Evolutionary conservation across 257 asterid genomes (phyloP), one percentile per base, ranked within the genome.

Genomic region (Solanum phureja): DNA sequence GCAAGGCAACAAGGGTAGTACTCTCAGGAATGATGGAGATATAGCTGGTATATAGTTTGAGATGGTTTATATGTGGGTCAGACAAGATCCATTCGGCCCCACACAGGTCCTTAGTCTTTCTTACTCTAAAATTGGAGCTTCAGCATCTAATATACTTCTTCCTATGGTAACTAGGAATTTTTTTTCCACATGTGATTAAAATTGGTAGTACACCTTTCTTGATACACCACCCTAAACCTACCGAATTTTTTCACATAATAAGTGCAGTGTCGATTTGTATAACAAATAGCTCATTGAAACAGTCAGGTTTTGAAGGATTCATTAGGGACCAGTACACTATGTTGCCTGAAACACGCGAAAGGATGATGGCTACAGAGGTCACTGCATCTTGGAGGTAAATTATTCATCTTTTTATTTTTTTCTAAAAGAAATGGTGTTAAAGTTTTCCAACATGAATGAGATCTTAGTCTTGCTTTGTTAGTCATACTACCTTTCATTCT

Each of bases 301-400:
- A 97, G 99, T 97, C 99, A 42, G 99, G 99, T 76, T 97, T 97
- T 93, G 98, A 97, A 94, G 96, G 98, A 87, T 97, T 97, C 89
- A 86, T 97, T 87, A 91, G 98, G 91, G 99, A 96, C 91, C 91
- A 91, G 91, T 92, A 94, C 87, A 97, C 99, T 33, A 92, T 95
- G 68, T 92, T 97, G 94, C 99, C 99, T 83, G 99, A 97, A 85
- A 96, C 99, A 87, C 90, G 90, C 75, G 99, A 97, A 92, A 94
- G 99, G 92, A 92, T 96, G 91, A 89, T 97, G 91, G 99, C 99
- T 87, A 97, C 99, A 35, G 99, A 96, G 91, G 93, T 97, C 91
- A 92, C 97, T 8, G 98, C 98, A 89, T 91, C 94, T 35, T 97
- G 99, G 99, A 93, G 96, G 99, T 96, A 90, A 37, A 24, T 49